Base-by-base conservation (phyloP, 306 rosid species). In the Notholithocarpus densiflorus region DNA sequence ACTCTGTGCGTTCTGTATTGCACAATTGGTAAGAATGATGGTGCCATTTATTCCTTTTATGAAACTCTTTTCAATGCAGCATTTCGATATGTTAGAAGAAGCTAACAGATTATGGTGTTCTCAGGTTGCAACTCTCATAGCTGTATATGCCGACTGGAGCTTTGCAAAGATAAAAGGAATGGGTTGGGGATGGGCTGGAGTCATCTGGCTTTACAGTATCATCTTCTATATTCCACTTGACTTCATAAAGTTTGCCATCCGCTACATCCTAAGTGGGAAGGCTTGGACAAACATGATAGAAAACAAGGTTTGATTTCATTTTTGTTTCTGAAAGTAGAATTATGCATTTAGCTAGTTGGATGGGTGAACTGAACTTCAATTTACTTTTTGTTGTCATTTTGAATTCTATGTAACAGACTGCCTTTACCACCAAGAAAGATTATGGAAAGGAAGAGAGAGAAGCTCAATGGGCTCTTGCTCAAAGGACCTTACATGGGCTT, bases 171-270 rank as follows among this genome's bases (percentile, higher is more conserved):
- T 95, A 14, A 56, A 90, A 56, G 98, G 98, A 73, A 70, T 80
- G 66, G 98, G 94, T 65, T 95, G 98, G 98, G 98, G 98, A 76
- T 95, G 98, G 98, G 98, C 98, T 31, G 98, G 98, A 84, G 98
- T 95, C 75, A 87, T 95, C 79, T 95, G 98, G 98, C 79, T 95
- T 77, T 95, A 95, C 90, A 95, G 98, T 56, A 8, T 93, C 86
- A 90, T 95, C 48, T 90, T 90, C 90, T 95, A 92, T 78, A 19
- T 91, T 79, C 98, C 98, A 17, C 97, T 95, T 9, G 98, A 95
- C 76, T 0, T 91, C 0, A 45, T 95, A 83, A 95, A 95, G 81
- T 95, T 95, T 52, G 82, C 93, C 81, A 95, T 75, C 80, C 98
- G 98, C 54, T 95, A 95, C 84, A 83, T 92, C 85, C 86, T 95